Conservation (phyloP, 768 basidiomycete genomes). For the Boletus subcaerulescens region DNA sequence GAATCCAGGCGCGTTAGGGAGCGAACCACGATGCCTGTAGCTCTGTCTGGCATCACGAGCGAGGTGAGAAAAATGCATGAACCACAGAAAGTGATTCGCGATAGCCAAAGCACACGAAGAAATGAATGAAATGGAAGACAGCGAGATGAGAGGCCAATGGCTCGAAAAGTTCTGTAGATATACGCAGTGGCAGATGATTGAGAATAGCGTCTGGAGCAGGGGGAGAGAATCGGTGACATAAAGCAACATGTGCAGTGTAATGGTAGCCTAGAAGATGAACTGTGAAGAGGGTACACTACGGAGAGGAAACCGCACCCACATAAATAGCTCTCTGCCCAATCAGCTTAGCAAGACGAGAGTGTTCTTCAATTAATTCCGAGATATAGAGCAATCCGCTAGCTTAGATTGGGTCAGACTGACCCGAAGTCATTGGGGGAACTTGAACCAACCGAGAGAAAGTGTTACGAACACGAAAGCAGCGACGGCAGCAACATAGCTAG, state of each 20-base stretch:
- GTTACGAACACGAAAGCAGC: slow-evolving; percentile 89
- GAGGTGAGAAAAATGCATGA: slow-evolving; percentile 84
- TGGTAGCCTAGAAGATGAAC: slow-evolving; percentile 57
- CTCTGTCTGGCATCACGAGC: slow-evolving; percentile 60
- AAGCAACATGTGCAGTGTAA: slow-evolving; percentile 72
- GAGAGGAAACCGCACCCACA: slow-evolving; percentile 47
- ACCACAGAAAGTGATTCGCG: slow-evolving; percentile 92
- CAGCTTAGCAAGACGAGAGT: slow-evolving; percentile 75
- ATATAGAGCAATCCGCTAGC: slow-evolving; percentile 93
- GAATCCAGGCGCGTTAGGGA: slow-evolving; percentile 45
- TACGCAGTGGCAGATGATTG: slow-evolving; percentile 77
- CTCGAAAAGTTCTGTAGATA: slow-evolving; percentile 92
- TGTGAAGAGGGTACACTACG: slow-evolving; percentile 1
- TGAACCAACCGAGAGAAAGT: slow-evolving; percentile 76
- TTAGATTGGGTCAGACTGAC: slow-evolving; percentile 31
- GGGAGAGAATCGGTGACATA: slow-evolving; percentile 83
- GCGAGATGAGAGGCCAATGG: slow-evolving; percentile 90
- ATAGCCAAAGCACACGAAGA: slow-evolving; percentile 84
- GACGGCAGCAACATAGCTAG: slow-evolving; percentile 70
- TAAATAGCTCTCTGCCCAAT: slow-evolving; percentile 86
- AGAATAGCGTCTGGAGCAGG: slow-evolving; percentile 68
- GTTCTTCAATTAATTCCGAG: slow-evolving; percentile 94
- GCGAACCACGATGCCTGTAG: slow-evolving; percentile 42
- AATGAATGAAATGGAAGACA: slow-evolving; percentile 81
- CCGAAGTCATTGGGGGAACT: neutral